These are phyloP conservation scores for Cercospora sp. DNA, from an alignment of 2,329 filamentous ascomycete genomes.

Conservation along the genomic window DNA sequence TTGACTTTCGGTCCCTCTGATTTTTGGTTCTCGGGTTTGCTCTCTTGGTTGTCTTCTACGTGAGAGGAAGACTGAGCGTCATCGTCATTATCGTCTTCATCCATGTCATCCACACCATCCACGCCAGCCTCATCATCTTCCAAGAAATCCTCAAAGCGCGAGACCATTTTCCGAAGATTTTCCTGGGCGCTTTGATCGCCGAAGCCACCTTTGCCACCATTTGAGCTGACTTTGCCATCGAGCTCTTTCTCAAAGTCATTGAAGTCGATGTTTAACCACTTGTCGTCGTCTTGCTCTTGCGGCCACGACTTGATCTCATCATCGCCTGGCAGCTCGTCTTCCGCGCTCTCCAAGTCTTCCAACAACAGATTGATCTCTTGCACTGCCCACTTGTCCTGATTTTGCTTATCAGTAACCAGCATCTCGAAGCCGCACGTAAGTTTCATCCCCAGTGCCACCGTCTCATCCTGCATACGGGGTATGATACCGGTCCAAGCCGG, in stretches of 20 bases:
- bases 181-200: slow-evolving; percentile 68
- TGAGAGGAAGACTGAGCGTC: slow-evolving; percentile 40
- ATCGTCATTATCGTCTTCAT: slow-evolving; percentile 49
- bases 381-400: slow-evolving; percentile 66
- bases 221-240: slow-evolving; percentile 42
- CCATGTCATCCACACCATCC: slow-evolving; percentile 70
- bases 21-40: background rate
- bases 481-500: slow-evolving; percentile 56
- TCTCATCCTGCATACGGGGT: slow-evolving; percentile 40
- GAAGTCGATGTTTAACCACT: slow-evolving; percentile 90
- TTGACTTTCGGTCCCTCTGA: background rate
- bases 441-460: slow-evolving; percentile 79
- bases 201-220: slow-evolving; percentile 43
- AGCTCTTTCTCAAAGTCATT: slow-evolving; percentile 85
- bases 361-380: slow-evolving; percentile 76
- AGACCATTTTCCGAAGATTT: slow-evolving; percentile 86
- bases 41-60: background rate
- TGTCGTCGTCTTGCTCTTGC: slow-evolving; percentile 74
- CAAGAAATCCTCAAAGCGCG: slow-evolving; percentile 87
- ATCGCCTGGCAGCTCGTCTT: slow-evolving; percentile 69
- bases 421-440: slow-evolving; percentile 89
- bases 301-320: slow-evolving; percentile 73
- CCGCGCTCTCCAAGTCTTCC: slow-evolving; percentile 72
- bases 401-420: slow-evolving; percentile 67
- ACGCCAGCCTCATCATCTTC: slow-evolving; percentile 79